These are phyloP conservation scores for Leccinum longicurvipes DNA, from an alignment of 768 basidiomycete species.

Conservation along the genomic window DNA sequence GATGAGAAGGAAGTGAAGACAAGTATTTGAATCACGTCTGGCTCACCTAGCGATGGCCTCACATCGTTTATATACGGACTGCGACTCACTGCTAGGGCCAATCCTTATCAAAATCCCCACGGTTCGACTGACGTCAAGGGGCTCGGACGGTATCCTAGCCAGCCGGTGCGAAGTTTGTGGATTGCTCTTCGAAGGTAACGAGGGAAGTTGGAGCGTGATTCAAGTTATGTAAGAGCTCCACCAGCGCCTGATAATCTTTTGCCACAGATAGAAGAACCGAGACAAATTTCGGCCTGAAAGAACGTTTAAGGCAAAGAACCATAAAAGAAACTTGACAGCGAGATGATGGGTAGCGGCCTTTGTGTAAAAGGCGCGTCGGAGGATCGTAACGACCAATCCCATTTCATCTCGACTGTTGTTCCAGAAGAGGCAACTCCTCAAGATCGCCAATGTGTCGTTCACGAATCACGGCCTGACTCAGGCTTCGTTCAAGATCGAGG, in stretches of 20 bases:
- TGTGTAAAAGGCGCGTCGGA: too few relatives aligned
- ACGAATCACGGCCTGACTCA: neutral
- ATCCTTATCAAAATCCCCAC: constrained; percentile 3
- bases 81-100: neutral
- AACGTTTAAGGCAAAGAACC: neutral
- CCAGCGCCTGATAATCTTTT: neutral
- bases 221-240: constrained; percentile 14
- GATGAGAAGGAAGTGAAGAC: neutral
- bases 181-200: constrained; percentile 9
- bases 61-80: constrained; percentile 23
- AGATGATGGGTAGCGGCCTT: too few relatives aligned
- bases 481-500: constrained; percentile 1
- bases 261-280: constrained; percentile 1
- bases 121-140: constrained; percentile 31
- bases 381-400: neutral
- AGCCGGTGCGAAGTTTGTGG: neutral
- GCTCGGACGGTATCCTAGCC: constrained; percentile 5
- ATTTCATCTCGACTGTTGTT: neutral
- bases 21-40: constrained; percentile 16
- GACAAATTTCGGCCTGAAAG: neutral
- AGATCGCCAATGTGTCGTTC: constrained; percentile 9
- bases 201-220: neutral
- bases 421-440: constrained; percentile 17
- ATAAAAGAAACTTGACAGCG: neutral
- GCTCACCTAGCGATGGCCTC: neutral